Conservation (phyloP, 257 asterid species). For the Salvia miltiorrhiza region DNA sequence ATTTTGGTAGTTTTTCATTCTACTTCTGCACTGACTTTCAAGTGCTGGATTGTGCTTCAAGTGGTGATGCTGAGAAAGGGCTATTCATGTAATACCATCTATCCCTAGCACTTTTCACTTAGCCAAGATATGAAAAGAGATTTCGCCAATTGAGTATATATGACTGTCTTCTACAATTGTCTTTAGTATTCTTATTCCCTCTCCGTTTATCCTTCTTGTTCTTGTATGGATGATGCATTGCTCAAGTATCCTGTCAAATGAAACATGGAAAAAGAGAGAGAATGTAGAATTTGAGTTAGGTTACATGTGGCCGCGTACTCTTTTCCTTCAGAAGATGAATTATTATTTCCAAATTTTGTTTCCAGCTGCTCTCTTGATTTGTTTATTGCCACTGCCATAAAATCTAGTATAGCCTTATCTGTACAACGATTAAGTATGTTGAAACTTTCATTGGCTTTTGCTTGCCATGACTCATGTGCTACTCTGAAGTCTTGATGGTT, state of each 20-base stretch:
- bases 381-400: background rate
- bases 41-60: background rate
- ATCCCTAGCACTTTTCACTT: background rate
- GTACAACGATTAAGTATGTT: background rate
- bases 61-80: background rate
- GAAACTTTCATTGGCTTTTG: background rate
- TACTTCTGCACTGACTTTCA: background rate
- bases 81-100: background rate
- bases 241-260: background rate
- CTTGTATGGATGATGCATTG: background rate
- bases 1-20: background rate
- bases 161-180: background rate
- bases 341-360: background rate
- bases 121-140: background rate
- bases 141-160: background rate
- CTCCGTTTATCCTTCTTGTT: background rate
- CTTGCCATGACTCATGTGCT: background rate
- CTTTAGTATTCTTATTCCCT: background rate
- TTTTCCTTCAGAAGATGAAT: background rate
- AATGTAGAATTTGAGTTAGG: background rate
- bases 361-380: background rate
- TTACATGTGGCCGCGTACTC: background rate
- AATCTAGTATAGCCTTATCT: background rate
- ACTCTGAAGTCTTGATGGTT: background rate
- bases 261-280: background rate